A percentile compares a stretch with the other conserved stretches of the same genome.
Evolutionary conservation across 495 filamentous ascomycete species (phyloP).

Genomic region (Umbilicaria muhlenbergii): DNA sequence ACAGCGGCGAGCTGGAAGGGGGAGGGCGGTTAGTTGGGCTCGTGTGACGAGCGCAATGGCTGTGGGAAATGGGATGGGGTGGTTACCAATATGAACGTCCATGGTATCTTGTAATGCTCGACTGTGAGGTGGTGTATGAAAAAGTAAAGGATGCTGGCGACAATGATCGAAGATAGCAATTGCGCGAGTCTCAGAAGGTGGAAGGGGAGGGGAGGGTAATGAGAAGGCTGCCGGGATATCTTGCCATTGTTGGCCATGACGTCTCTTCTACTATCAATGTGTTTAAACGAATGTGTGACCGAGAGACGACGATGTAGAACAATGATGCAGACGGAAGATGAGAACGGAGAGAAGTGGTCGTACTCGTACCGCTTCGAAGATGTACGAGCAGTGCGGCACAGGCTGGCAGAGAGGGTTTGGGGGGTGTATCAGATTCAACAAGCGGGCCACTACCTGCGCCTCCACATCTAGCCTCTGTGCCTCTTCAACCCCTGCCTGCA

Average conservation of each 20-base stretch:
- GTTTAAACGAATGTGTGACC: no score
- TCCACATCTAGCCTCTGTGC: no score
- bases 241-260: not conserved
- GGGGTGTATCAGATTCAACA: no score
- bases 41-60: conserved; percentile 1
- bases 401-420: no score
- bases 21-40: not conserved
- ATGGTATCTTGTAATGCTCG: conserved; percentile 39
- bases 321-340: no score
- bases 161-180: conserved; percentile 38
- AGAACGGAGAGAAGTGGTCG: no score
- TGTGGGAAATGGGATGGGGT: not conserved
- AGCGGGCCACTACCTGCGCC: no score
- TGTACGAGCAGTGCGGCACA: no score
- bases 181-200: conserved; percentile 35
- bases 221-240: conserved; percentile 26
- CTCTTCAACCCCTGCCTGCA: no score
- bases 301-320: no score
- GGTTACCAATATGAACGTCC: conserved; percentile 48
- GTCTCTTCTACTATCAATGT: no score
- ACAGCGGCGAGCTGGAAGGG: conserved; percentile 34
- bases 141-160: conserved; percentile 40
- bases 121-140: conserved; percentile 44
- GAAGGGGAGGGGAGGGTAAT: conserved; percentile 42
- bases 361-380: no score